phyloP scores from a whole-genome alignment of 176 grass and related monocot species.

The Aegilops umbellulata region DNA sequence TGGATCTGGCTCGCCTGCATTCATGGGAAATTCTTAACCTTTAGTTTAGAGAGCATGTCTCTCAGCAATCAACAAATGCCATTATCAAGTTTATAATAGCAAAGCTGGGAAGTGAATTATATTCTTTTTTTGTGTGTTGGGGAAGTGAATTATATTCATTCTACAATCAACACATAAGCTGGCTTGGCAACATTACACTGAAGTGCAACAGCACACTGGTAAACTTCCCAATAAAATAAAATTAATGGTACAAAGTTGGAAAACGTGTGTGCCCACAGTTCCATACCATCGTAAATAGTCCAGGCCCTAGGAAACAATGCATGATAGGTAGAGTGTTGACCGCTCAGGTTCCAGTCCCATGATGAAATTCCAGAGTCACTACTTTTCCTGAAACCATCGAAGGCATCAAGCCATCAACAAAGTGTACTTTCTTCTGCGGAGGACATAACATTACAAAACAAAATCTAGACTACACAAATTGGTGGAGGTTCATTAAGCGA shows the following conservation, averaged over 20 bases:
- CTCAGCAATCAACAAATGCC: not conserved
- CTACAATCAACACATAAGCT: not conserved
- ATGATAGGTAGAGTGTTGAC: slow-evolving; percentile 97
- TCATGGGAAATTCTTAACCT: slow-evolving; percentile 10
- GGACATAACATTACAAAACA: slow-evolving; percentile 7
- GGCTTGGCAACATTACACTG: slow-evolving; percentile 1
- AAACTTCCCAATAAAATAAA: slow-evolving; percentile 1
- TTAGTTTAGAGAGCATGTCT: not conserved
- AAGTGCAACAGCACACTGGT: not conserved
- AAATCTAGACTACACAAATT: not conserved
- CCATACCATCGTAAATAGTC: slow-evolving; percentile 97
- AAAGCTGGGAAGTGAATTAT: not conserved
- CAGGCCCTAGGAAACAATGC: slow-evolving; percentile 95
- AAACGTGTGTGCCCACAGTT: not conserved
- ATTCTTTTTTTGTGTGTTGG: too few species aligned
- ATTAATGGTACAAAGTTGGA: not conserved
- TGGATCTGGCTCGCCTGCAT: slow-evolving; percentile 91
- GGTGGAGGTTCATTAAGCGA: not conserved
- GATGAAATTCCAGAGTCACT: slow-evolving; percentile 87
- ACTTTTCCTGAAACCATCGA: slow-evolving; percentile 59
- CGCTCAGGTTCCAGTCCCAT: slow-evolving; percentile 96
- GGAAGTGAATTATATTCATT: not conserved
- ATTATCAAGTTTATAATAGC: not conserved
- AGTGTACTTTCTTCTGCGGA: not conserved
- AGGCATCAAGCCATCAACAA: slow-evolving; percentile 14